phyloP scores from a whole-genome alignment of 108 stramenopile genomes.

The Craspedostauros australis region DNA sequence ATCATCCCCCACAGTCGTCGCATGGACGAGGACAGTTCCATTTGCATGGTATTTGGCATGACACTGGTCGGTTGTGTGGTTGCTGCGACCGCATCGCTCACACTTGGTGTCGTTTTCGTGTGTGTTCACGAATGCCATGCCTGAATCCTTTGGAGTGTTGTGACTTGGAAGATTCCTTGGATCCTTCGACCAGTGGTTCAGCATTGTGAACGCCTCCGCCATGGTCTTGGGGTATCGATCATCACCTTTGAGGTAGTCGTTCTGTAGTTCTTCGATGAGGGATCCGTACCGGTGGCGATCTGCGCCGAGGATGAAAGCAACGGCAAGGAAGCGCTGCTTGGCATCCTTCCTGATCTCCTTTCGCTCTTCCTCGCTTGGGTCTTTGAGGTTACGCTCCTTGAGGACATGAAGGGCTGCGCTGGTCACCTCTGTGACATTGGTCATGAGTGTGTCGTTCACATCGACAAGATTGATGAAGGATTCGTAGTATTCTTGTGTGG shows the following conservation, averaged over 20 bases:
- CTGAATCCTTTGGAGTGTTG: constrained; percentile 3
- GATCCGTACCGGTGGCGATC: constrained; percentile 9
- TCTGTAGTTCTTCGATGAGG: constrained; percentile 14
- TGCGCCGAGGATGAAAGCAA: constrained; percentile 7
- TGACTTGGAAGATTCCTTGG: background rate
- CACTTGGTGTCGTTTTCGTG: no score
- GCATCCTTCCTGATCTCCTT: background rate
- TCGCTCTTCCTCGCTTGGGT: background rate
- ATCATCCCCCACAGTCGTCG: no score
- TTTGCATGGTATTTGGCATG: no score
- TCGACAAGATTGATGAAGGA: constrained; percentile 11
- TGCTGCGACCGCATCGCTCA: no score
- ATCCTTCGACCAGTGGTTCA: constrained; percentile 11
- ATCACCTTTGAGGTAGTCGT: constrained; percentile 5
- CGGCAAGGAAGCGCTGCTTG: constrained; percentile 4
- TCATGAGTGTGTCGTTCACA: constrained; percentile 8
- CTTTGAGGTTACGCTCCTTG: background rate
- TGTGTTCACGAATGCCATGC: constrained; percentile 4
- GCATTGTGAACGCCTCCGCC: constrained; percentile 10
- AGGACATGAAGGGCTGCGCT: background rate
- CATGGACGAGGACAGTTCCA: no score
- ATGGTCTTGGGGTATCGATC: constrained; percentile 25
- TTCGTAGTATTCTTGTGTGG: constrained; percentile 3
- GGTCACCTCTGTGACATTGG: background rate
- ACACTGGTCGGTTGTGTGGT: no score